Base-by-base conservation (phyloP, 2,329 filamentous ascomycete species). In the Colletotrichum siamense region DNA sequence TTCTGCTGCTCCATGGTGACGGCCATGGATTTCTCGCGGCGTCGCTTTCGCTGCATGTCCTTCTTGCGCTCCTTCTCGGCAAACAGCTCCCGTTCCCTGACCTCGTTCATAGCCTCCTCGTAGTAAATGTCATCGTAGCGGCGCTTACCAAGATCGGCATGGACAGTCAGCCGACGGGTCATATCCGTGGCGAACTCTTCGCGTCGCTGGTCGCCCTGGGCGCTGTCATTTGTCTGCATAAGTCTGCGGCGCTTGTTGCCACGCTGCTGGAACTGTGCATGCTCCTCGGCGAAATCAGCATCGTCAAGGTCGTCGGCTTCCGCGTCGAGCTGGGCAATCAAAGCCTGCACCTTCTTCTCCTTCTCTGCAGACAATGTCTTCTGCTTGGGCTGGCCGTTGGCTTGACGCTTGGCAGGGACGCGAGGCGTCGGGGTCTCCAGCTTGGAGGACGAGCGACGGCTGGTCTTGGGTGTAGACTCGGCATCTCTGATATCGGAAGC, bases 1-100 rank as follows among this genome's bases (percentile, higher is more conserved):
- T 97, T 95, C 86, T 98, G 97, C 83, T 96, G 94, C 83, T 98
- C 96, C 80, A 98, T 94, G 8, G 96, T 96, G 76, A 98, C 94
- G 6, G 96, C 96, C 89, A 98, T 96, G 6, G 96, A 98, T 87
- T 98, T 98, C 84, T 99, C 96, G 22, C 97, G 94, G 59, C 97
- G 94, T 76, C 97, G 92, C 88, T 99, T 99, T 78, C 97, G 94
- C 84, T 99, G 97, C 95, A 99, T 99, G 82, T 99, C 97, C 88
- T 99, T 99, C 89, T 99, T 99, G 79, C 97, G 95, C 86, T 99
- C 97, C 87, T 99, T 99, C 85, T 99, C 97, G 77, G 96, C 96
- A 77, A 94, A 94, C 9, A 98, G 90, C 84, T 98, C 96, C 79
- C 95, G 95, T 77, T 96, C 94, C 79, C 97, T 95, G 3, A 99